Evolutionary conservation across 331 rosid genomes (phyloP).

Genomic region (Erythrophleum ivorense): DNA sequence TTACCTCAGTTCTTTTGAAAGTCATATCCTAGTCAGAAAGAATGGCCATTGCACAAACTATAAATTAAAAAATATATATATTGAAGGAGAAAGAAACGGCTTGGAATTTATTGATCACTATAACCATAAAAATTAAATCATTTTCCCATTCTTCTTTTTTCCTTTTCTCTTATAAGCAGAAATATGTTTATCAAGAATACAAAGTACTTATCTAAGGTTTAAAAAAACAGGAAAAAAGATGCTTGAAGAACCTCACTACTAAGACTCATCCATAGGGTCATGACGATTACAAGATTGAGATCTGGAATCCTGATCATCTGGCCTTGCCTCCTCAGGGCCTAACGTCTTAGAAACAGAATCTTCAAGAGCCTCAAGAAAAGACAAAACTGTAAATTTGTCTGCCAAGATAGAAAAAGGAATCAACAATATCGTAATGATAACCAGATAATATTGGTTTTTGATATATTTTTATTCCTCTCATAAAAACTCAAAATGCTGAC

Average conservation of each 20-base stretch:
- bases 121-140: constrained; percentile 28
- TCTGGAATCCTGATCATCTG: constrained; percentile 71
- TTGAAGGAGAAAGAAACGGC: neutral
- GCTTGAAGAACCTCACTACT: constrained; percentile 44
- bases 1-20: neutral
- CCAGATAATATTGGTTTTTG: constrained; percentile 6
- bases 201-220: constrained; percentile 17
- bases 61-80: neutral
- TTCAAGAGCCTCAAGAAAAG: constrained; percentile 93
- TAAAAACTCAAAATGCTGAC: constrained; percentile 14
- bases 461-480: neutral
- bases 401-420: constrained; percentile 40
- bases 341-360: constrained; percentile 68
- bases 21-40: neutral
- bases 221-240: neutral
- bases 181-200: constrained; percentile 13
- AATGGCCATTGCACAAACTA: neutral
- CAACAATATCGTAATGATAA: constrained; percentile 4
- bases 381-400: constrained; percentile 90
- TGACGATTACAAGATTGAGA: constrained; percentile 70
- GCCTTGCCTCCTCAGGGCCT: constrained; percentile 59
- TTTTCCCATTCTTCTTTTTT: constrained; percentile 17
- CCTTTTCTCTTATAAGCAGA: constrained; percentile 33
- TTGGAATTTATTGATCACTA: constrained; percentile 28
- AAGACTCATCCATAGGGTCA: constrained; percentile 78